These are phyloP conservation scores for Vigna unguiculata DNA, from an alignment of 306 rosid genomes.

Conservation along the genomic window DNA sequence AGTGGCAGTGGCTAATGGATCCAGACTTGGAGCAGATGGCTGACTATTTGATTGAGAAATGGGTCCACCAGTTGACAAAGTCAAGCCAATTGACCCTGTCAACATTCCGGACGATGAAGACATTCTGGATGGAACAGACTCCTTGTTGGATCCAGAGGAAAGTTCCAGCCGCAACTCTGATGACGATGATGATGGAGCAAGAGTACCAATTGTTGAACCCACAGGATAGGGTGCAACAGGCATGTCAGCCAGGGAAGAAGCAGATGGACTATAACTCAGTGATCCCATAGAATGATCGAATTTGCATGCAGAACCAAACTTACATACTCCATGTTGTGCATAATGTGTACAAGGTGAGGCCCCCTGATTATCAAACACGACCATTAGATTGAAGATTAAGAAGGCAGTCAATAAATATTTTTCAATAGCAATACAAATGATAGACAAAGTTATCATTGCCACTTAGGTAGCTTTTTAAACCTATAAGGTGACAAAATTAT, in stretches of 20 bases:
- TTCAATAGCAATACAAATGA: not conserved
- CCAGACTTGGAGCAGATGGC: slow-evolving; percentile 66
- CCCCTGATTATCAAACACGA: slow-evolving; percentile 70
- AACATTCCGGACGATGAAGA: slow-evolving; percentile 71
- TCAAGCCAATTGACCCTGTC: slow-evolving; percentile 76
- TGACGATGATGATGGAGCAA: slow-evolving; percentile 77
- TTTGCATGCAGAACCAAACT: slow-evolving; percentile 88
- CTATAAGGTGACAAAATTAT: slow-evolving; percentile 1
- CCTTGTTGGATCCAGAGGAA: slow-evolving; percentile 64
- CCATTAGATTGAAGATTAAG: slow-evolving; percentile 41
- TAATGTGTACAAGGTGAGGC: slow-evolving; percentile 86
- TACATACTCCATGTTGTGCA: slow-evolving; percentile 86
- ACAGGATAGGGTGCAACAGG: slow-evolving; percentile 83
- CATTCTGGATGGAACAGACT: slow-evolving; percentile 69
- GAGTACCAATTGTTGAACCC: slow-evolving; percentile 73
- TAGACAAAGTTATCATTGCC: slow-evolving; percentile 25
- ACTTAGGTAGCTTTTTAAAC: slow-evolving; percentile 23
- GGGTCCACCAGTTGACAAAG: slow-evolving; percentile 61
- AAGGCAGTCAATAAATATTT: slow-evolving; percentile 31
- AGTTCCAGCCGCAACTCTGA: slow-evolving; percentile 80
- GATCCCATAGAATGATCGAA: slow-evolving; percentile 82
- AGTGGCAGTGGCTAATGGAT: slow-evolving; percentile 46
- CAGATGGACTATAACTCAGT: slow-evolving; percentile 82
- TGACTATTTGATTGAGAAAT: slow-evolving; percentile 62
- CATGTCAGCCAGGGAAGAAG: slow-evolving; percentile 80